Conservation (phyloP, 495 filamentous ascomycete genomes). For the Zalerion maritima region DNA sequence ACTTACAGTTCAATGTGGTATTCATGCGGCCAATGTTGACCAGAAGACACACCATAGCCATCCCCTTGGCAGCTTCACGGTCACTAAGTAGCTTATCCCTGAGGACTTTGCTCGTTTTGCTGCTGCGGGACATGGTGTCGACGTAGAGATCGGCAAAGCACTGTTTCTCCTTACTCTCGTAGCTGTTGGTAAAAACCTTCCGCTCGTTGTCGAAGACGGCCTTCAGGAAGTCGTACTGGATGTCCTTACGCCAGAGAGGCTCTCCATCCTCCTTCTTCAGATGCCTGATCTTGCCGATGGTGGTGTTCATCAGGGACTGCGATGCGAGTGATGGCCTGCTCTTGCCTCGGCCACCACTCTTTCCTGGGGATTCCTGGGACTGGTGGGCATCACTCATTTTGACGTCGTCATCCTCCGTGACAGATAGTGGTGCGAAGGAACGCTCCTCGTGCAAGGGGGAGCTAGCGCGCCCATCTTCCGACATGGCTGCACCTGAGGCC, state of each 20-base stretch:
- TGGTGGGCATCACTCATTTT: constrained; percentile 8
- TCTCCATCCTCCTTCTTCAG: constrained; percentile 96
- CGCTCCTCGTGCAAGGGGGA: too few species aligned
- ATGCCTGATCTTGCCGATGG: constrained; percentile 83
- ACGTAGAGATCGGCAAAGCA: constrained; percentile 95
- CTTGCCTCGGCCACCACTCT: constrained; percentile 3
- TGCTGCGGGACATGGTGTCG: constrained; percentile 95
- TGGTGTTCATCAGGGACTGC: too few species aligned
- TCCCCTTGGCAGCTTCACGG: constrained; percentile 78
- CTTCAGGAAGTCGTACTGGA: constrained; percentile 89
- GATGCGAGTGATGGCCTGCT: constrained; percentile 2
- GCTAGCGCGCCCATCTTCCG: too few species aligned
- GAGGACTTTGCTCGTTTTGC: constrained; percentile 96
- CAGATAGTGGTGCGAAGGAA: too few species aligned
- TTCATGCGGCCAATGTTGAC: constrained; percentile 99
- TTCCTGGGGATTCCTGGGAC: constrained; percentile 6
- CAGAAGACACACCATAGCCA: constrained; percentile 97
- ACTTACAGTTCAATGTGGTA: constrained; percentile 88
- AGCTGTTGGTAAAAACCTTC: constrained; percentile 75
- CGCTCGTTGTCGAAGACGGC: constrained; percentile 78
- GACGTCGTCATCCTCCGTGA: constrained; percentile 19
- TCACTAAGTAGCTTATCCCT: constrained; percentile 93
- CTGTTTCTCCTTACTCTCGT: constrained; percentile 56
- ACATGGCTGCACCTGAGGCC: too few species aligned
- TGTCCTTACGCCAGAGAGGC: constrained; percentile 92